A percentile compares a stretch with the other conserved stretches of the same genome.
Evolutionary conservation across 129 eudicot species (phyloP).

Genomic region (Centella asiatica): DNA sequence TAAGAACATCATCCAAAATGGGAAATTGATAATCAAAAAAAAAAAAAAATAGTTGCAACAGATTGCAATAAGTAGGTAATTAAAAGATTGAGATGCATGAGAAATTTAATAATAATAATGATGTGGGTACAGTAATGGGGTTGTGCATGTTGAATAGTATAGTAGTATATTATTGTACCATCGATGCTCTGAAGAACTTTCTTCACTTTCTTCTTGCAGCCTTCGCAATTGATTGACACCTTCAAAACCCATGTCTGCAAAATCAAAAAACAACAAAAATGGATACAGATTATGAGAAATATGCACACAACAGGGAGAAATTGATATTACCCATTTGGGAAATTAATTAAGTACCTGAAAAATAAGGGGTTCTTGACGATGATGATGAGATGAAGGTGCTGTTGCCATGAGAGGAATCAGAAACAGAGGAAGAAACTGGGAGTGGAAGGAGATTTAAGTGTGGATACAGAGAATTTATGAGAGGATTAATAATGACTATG

Average conservation of each 20-base stretch:
- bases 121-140: not conserved
- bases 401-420: constrained; percentile 18
- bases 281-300: not conserved
- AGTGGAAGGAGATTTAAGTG: not conserved
- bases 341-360: constrained; percentile 19
- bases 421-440: not conserved
- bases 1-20: no score
- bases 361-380: constrained; percentile 25
- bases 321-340: not conserved
- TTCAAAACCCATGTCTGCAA: constrained; percentile 62
- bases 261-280: not conserved
- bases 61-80: no score
- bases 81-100: no score
- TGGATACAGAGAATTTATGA: not conserved
- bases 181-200: constrained; percentile 72
- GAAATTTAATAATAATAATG: no score
- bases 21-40: no score
- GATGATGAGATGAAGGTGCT: constrained; percentile 11
- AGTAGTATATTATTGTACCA: constrained; percentile 22
- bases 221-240: constrained; percentile 78
- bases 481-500: not conserved
- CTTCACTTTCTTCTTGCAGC: constrained; percentile 85
- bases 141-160: not conserved
- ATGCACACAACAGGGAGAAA: not conserved
- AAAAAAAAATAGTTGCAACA: no score